These are phyloP conservation scores for Fusarium avenaceum DNA, from an alignment of 2,329 filamentous ascomycete genomes.

Conservation along the genomic window DNA sequence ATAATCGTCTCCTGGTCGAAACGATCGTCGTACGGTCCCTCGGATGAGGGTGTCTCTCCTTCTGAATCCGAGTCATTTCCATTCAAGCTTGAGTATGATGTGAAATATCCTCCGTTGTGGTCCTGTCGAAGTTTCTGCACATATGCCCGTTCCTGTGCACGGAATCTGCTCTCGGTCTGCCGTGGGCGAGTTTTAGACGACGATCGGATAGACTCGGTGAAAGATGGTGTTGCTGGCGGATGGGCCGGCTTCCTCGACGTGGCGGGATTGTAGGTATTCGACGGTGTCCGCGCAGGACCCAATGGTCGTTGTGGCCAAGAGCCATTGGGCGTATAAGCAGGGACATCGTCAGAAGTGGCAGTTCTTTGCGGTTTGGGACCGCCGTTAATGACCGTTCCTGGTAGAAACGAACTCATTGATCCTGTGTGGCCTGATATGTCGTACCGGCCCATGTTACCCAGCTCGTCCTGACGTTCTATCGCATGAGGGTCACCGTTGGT, in stretches of 20 bases:
- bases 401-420: constrained; percentile 59
- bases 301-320: constrained; percentile 74
- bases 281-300: constrained; percentile 79
- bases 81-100: constrained; percentile 72
- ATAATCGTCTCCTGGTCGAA: constrained; percentile 94
- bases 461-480: constrained; percentile 64
- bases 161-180: constrained; percentile 60
- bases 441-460: constrained; percentile 61
- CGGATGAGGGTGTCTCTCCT: constrained; percentile 89
- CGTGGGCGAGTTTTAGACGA: constrained; percentile 65
- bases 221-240: constrained; percentile 60
- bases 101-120: constrained; percentile 73
- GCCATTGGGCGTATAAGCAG: constrained; percentile 49
- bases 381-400: constrained; percentile 60
- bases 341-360: constrained; percentile 48
- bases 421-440: constrained; percentile 57
- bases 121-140: constrained; percentile 91
- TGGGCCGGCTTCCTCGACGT: constrained; percentile 64
- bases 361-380: constrained; percentile 58
- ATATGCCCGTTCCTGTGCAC: constrained; percentile 90
- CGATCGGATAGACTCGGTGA: constrained; percentile 62
- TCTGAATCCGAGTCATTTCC: constrained; percentile 87
- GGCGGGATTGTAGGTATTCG: constrained; percentile 82
- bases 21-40: constrained; percentile 85
- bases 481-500: constrained; percentile 58